These are phyloP conservation scores for Podaxis sp. DNA, from an alignment of 768 basidiomycete genomes.

Conservation along the genomic window DNA sequence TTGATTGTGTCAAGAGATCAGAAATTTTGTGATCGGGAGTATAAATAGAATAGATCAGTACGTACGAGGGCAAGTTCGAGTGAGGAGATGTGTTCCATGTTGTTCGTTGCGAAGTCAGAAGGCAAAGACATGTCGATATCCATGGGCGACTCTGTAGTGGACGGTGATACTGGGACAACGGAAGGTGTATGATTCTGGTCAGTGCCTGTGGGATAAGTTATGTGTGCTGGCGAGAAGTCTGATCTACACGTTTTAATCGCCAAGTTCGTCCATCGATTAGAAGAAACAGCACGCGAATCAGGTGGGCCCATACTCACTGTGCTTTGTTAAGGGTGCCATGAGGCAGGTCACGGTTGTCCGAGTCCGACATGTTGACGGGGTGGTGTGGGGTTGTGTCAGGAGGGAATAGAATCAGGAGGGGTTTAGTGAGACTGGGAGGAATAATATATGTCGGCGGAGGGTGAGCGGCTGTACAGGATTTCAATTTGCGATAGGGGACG, in stretches of 20 bases:
- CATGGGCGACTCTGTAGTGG: slow-evolving; percentile 9
- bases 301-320: slow-evolving; percentile 11
- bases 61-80: slow-evolving; percentile 30
- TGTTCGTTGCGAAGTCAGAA: slow-evolving; percentile 17
- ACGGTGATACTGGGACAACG: not conserved
- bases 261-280: slow-evolving; percentile 14
- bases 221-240: slow-evolving; percentile 7
- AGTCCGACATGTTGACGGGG: slow-evolving; percentile 3
- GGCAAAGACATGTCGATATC: slow-evolving; percentile 14
- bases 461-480: slow-evolving; percentile 7
- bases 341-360: slow-evolving; percentile 1
- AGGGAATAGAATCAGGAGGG: not conserved
- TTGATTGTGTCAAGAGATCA: slow-evolving; percentile 4
- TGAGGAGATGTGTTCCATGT: slow-evolving; percentile 27
- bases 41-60: slow-evolving; percentile 11
- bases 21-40: slow-evolving; percentile 11
- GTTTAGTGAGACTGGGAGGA: not conserved
- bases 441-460: slow-evolving; percentile 11
- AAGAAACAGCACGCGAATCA: slow-evolving; percentile 1
- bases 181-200: not conserved
- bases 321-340: not conserved
- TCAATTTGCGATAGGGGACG: slow-evolving; percentile 8
- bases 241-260: slow-evolving; percentile 14
- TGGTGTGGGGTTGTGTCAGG: not conserved
- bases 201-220: slow-evolving; percentile 8